phyloP scores from a whole-genome alignment of 2,329 filamentous ascomycete species.

The Fusarium redolens region DNA sequence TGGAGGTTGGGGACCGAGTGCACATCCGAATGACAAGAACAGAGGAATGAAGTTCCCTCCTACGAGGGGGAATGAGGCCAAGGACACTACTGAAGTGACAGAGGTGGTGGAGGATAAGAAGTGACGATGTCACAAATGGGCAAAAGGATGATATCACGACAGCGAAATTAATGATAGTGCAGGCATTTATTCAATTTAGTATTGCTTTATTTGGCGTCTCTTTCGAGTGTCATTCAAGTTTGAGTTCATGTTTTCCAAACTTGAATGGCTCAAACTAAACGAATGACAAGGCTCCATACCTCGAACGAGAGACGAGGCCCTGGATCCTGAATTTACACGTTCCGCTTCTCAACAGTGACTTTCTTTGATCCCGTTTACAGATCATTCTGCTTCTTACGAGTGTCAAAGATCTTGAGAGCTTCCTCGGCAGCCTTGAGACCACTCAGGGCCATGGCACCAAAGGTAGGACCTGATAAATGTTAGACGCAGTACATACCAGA shows the following conservation, averaged over 20 bases:
- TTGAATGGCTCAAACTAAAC: not conserved
- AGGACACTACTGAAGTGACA: not conserved
- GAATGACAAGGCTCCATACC: conserved; percentile 24
- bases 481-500: not conserved
- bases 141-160: not conserved
- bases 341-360: not conserved
- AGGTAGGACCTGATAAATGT: conserved; percentile 69
- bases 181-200: not conserved
- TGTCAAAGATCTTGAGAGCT: conserved; percentile 80
- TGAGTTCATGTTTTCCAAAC: not conserved
- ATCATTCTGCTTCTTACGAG: conserved; percentile 81
- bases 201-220: not conserved
- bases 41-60: conserved; percentile 54
- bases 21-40: conserved; percentile 41
- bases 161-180: not conserved
- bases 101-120: not conserved
- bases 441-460: conserved; percentile 87
- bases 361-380: conserved; percentile 52
- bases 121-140: not conserved
- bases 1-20: conserved; percentile 51
- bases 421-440: conserved; percentile 94
- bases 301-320: conserved; percentile 28
- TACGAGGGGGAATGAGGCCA: not conserved
- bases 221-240: not conserved
- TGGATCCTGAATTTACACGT: not conserved